Percentiles rank a stretch among this genome's conserved stretches.
Evolutionary conservation across 108 stramenopile species (phyloP).

Genomic region (Nitzschia inconspicua): DNA sequence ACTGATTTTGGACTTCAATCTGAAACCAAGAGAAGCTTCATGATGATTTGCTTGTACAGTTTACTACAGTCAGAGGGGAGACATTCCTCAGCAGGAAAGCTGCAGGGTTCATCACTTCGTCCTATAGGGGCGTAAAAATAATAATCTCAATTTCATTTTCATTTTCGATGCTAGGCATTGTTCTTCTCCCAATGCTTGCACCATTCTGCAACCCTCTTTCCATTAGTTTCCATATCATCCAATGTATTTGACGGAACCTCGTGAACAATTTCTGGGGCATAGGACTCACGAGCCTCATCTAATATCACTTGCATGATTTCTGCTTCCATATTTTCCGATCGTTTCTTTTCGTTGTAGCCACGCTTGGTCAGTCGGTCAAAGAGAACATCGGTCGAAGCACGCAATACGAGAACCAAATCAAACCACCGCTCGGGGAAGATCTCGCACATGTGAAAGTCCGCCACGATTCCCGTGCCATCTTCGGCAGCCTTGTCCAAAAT

Average conservation of each 20-base stretch:
- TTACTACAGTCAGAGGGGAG: too few species aligned
- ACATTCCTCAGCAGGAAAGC: too few species aligned
- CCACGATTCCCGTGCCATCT: conserved; percentile 70
- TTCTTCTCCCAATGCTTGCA: conserved; percentile 69
- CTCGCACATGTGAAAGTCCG: conserved; percentile 91
- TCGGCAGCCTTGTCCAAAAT: conserved; percentile 64
- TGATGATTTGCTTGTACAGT: too few species aligned
- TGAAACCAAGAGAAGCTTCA: too few species aligned
- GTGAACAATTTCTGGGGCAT: conserved; percentile 87
- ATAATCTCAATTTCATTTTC: too few species aligned
- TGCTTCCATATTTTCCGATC: conserved; percentile 86
- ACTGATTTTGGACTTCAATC: too few species aligned
- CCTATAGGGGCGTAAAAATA: too few species aligned
- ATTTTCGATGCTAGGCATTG: conserved; percentile 16
- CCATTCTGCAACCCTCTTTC: conserved; percentile 67
- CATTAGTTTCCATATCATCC: conserved; percentile 81
- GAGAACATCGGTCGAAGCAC: conserved; percentile 77
- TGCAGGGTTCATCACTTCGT: too few species aligned
- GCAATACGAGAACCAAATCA: conserved; percentile 88
- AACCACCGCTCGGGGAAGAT: conserved; percentile 97
- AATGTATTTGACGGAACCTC: conserved; percentile 79
- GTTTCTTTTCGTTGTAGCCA: conserved; percentile 86
- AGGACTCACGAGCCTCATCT: conserved; percentile 89
- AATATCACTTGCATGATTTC: conserved; percentile 95
- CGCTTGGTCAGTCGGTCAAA: conserved; percentile 86